Evolutionary conservation across 345 rosid species (phyloP), one percentile per base, ranked within the genome.

Genomic region (Geranium brycei): DNA sequence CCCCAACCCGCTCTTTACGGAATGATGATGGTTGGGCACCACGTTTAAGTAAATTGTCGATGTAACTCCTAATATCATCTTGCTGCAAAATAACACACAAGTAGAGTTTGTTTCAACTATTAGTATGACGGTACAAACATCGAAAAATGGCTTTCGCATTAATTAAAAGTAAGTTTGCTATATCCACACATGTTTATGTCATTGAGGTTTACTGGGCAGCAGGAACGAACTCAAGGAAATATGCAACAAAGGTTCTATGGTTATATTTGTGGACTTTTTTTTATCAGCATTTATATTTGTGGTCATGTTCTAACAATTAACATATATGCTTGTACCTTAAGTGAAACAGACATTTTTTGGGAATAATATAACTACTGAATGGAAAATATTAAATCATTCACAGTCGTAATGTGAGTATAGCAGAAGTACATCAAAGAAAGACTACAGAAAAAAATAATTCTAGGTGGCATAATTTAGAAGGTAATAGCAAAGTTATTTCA

Each of bases 1-100:
- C 99, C 70, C 99, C 99, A 64, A 80, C 41, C 19, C 97, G 97
- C 65, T 91, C 96, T 82, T 82, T 91, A 57, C 99, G 96, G 59
- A 95, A 91, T 63, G 78, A 74, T 61, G 95, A 77, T 72, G 88
- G 90, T 68, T 82, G 95, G 68, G 82, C 79, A 47, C 97, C 96
- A 71, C 83, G 85, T 76, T 91, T 95, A 30, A 95, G 68, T 55
- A 96, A 88, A 77, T 74, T 87, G 74, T 95, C 99, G 68, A 95
- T 91, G 77, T 84, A 88, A 79, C 78, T 84, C 69, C 86, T 81
- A 68, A 88, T 83, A 80, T 95, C 99, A 63, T 95, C 99, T 95
- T 91, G 99, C 99, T 95, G 89, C 75, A 68, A 64, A 73, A 73
- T 31, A 76, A 30, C 57, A 67, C 41, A 35, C 10, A 7, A 4